These are phyloP conservation scores for Spiromastix sp. DNA, from an alignment of 2,329 filamentous ascomycete species.

Conservation along the genomic window DNA sequence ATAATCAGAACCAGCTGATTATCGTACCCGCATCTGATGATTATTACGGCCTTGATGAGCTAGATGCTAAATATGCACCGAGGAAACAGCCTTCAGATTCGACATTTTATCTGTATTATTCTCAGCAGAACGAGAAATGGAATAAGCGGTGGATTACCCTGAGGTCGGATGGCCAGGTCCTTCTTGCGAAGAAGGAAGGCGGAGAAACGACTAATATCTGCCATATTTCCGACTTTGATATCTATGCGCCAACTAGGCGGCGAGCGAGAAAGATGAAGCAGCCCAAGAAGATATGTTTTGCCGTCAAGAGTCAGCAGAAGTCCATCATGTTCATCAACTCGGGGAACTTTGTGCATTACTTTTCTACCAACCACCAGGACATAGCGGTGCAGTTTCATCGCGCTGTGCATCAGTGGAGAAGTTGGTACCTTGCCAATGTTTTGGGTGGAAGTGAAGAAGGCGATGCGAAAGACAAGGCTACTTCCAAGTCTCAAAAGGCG, in stretches of 20 bases:
- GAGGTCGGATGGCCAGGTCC: conserved; percentile 59
- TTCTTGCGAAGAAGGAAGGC: conserved; percentile 58
- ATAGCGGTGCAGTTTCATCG: conserved; percentile 60
- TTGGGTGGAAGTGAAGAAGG: conserved; percentile 46
- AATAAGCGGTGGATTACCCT: conserved; percentile 73
- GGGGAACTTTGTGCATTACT: conserved; percentile 86
- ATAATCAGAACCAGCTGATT: conserved; percentile 66
- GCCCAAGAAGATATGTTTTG: conserved; percentile 76
- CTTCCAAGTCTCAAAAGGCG: conserved; percentile 19
- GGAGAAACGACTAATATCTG: conserved; percentile 62
- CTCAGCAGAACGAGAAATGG: conserved; percentile 76
- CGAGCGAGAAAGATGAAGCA: conserved; percentile 63
- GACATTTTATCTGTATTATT: conserved; percentile 66
- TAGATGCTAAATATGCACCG: conserved; percentile 57
- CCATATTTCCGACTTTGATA: conserved; percentile 84
- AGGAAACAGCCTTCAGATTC: conserved; percentile 54
- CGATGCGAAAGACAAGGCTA: conserved; percentile 18
- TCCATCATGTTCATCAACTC: conserved; percentile 70
- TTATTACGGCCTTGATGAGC: conserved; percentile 44
- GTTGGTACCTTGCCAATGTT: conserved; percentile 78
- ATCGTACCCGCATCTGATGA: conserved; percentile 45
- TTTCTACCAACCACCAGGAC: conserved; percentile 63
- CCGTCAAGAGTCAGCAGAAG: conserved; percentile 87
- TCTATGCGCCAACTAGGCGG: conserved; percentile 68
- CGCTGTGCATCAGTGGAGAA: conserved; percentile 70